phyloP scores from a whole-genome alignment of 495 filamentous ascomycete genomes.

The Staphylotrichum longicolle region DNA sequence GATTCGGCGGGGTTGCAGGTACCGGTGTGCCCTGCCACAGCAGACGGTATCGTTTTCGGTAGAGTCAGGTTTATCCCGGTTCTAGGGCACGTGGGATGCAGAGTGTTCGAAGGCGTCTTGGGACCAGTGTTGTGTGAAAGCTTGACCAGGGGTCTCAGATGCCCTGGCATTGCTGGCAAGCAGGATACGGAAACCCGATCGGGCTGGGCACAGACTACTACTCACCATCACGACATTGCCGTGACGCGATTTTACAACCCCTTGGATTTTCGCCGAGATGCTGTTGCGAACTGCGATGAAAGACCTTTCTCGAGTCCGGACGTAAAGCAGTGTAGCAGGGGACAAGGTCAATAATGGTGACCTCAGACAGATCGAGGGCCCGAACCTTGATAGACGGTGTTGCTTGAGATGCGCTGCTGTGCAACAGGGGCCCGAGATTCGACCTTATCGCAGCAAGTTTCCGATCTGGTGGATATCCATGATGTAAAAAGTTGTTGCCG shows the following conservation, averaged over 20 bases:
- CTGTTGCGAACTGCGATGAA: neutral
- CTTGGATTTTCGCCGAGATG: neutral
- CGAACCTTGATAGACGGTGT: constrained; percentile 1
- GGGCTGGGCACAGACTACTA: no score
- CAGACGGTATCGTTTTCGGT: no score
- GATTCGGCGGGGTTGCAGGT: neutral
- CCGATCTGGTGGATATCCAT: neutral
- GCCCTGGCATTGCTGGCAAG: no score
- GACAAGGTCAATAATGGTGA: neutral
- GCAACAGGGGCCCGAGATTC: neutral
- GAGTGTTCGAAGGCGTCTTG: no score
- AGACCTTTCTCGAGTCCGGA: neutral
- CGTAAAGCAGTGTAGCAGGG: constrained; percentile 10
- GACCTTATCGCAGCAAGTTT: neutral
- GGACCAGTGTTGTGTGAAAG: no score
- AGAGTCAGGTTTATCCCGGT: neutral
- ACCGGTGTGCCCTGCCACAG: constrained; percentile 8
- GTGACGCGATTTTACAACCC: no score
- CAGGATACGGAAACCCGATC: no score
- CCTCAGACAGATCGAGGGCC: neutral
- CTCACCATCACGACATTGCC: no score
- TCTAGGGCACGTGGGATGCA: no score
- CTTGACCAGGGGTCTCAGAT: no score
- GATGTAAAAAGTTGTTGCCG: neutral
- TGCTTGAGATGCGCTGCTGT: neutral